Evolutionary conservation across 2,329 filamentous ascomycete genomes (phyloP).

Genomic region (Ambrosiella xylebori): DNA sequence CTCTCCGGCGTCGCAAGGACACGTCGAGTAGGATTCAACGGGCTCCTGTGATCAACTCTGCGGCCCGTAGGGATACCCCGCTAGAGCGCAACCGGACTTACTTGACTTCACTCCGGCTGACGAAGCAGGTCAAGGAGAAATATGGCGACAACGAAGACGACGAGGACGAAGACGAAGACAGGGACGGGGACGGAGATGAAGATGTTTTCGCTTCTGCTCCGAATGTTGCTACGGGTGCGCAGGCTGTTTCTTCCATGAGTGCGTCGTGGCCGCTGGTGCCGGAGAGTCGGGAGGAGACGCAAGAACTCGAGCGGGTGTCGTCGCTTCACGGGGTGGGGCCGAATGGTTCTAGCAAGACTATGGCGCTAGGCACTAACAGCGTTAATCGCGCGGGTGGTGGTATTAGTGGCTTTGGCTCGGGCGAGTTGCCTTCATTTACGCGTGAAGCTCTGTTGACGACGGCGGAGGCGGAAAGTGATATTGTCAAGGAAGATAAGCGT

Average conservation of each 20-base stretch:
- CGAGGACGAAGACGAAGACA: not conserved
- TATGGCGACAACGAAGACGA: not conserved
- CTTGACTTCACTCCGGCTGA: constrained; percentile 26
- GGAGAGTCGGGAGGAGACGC: not conserved
- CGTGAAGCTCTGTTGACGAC: not conserved
- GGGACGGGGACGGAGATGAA: no score
- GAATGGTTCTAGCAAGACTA: not conserved
- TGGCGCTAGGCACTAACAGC: constrained; percentile 5
- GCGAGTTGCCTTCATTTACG: constrained; percentile 1
- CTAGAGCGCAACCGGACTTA: constrained; percentile 42
- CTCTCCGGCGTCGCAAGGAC: constrained; percentile 45
- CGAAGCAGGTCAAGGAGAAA: not conserved
- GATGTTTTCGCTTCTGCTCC: no score
- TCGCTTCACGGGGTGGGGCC: constrained; percentile 2
- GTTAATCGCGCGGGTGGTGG: constrained; percentile 7
- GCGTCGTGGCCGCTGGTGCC: constrained; percentile 5
- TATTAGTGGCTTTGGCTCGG: not conserved
- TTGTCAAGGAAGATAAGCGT: not conserved
- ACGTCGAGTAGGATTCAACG: constrained; percentile 35
- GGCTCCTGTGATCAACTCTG: constrained; percentile 34
- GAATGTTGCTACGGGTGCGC: not conserved
- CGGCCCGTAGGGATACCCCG: constrained; percentile 42
- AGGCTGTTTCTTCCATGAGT: not conserved
- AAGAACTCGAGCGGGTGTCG: constrained; percentile 2
- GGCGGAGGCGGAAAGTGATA: not conserved